Percentiles rank a stretch among this genome's conserved stretches.
Conservation (phyloP, 495 filamentous ascomycete species). For the Penicillium paradoxum region DNA sequence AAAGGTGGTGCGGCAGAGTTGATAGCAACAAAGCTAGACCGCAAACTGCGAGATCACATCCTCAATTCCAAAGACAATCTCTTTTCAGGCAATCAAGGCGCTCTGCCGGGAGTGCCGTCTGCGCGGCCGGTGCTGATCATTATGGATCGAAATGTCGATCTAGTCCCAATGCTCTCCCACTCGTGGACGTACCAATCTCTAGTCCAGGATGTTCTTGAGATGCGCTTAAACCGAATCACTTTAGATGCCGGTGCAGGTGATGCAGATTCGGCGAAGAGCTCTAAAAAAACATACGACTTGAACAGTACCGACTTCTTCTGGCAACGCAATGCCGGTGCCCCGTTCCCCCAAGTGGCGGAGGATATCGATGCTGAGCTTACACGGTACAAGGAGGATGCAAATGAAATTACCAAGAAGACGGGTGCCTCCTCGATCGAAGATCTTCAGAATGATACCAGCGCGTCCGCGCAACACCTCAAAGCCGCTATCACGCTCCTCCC, state of each 20-base stretch:
- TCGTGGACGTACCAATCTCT: slow-evolving; percentile 99
- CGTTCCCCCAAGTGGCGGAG: slow-evolving; percentile 95
- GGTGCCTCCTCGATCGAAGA: slow-evolving; percentile 92
- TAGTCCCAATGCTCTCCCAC: slow-evolving; percentile 98
- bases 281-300: slow-evolving; percentile 84
- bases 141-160: slow-evolving; percentile 89
- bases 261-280: slow-evolving; percentile 61
- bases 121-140: slow-evolving; percentile 82
- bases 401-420: slow-evolving; percentile 90
- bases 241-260: slow-evolving; percentile 70
- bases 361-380: slow-evolving; percentile 91
- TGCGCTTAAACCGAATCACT: slow-evolving; percentile 95
- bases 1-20: slow-evolving; percentile 91
- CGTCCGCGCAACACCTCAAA: slow-evolving; percentile 90
- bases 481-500: slow-evolving; percentile 89
- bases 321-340: slow-evolving; percentile 85
- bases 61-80: slow-evolving; percentile 96
- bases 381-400: slow-evolving; percentile 92
- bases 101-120: slow-evolving; percentile 55
- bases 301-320: slow-evolving; percentile 95
- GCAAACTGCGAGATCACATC: slow-evolving; percentile 93
- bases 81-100: slow-evolving; percentile 57
- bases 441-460: slow-evolving; percentile 80
- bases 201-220: slow-evolving; percentile 88
- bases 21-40: slow-evolving; percentile 88